Conservation (phyloP, 2,329 filamentous ascomycete genomes). For the Penicillium sp. region DNA sequence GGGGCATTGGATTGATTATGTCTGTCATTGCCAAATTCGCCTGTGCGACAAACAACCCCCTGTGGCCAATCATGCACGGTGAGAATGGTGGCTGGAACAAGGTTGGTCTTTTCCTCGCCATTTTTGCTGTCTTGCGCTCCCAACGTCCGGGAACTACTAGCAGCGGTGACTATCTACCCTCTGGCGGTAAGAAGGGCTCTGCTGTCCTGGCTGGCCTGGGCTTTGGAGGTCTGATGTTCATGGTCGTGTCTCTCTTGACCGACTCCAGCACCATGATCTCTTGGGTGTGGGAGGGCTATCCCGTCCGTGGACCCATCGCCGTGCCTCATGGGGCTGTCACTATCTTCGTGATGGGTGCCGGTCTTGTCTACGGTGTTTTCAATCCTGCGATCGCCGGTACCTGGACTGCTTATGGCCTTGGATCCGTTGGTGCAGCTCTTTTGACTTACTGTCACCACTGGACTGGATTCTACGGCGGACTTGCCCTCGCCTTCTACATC, state of each 20-base stretch:
- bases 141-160: conserved; percentile 58
- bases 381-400: conserved; percentile 64
- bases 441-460: conserved; percentile 75
- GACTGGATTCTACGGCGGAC: conserved; percentile 80
- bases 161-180: conserved; percentile 45
- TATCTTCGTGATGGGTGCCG: conserved; percentile 77
- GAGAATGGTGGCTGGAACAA: conserved; percentile 91
- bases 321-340: conserved; percentile 87
- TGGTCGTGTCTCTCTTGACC: conserved; percentile 83
- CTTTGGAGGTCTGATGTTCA: conserved; percentile 78
- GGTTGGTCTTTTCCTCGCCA: conserved; percentile 66
- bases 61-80: conserved; percentile 91
- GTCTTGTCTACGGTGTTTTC: conserved; percentile 69
- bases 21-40: conserved; percentile 90
- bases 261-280: conserved; percentile 98
- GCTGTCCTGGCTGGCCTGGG: conserved; percentile 68
- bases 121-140: conserved; percentile 69
- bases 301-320: conserved; percentile 77
- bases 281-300: conserved; percentile 97
- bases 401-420: conserved; percentile 73
- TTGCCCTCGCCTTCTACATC: conserved; percentile 69
- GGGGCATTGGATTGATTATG: conserved; percentile 71
- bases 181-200: conserved; percentile 58
- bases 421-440: conserved; percentile 70
- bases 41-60: conserved; percentile 88